Evolutionary conservation across 257 asterid species (phyloP), one percentile per base, ranked within the genome.

Genomic region (Solanum acaule): DNA sequence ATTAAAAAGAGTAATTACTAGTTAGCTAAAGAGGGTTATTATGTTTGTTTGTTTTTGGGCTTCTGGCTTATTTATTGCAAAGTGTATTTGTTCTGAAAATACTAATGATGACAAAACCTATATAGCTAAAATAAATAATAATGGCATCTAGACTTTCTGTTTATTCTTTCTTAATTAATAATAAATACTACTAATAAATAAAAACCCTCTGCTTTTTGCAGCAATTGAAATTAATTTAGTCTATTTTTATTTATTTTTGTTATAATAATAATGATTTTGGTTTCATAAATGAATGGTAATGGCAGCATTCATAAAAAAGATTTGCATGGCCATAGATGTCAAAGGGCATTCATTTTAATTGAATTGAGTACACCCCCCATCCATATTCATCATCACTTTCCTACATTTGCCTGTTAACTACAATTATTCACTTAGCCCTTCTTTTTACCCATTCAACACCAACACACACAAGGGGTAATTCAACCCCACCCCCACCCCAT

Each of bases 61-160:
- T 46, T 29, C 86, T 82, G 70, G 11, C 25, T 82, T 82, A 82
- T 82, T 82, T 27, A 82, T 82, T 23, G 70, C 29, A 82, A 5
- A 35, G 86, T 81, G 42, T 46, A 82, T 81, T 81, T 82, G 70
- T 87, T 89, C 88, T 91, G 92, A 88, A 90, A 91, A 90, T 89
- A 86, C 90, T 83, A 94, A 94, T 93, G 94, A 95, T 94, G 97
- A 88, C 94, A 90, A 93, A 86, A 49, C 37, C 89, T 85, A 88
- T 85, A 87, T 81, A 81, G 86, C 86, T 82, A 82, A 82, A 82
- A 31, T 46, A 82, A 46, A 91, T 91, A 92, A 94, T 93, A 85
- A 93, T 91, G 90, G 88, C 89, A 85, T 86, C 91, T 88, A 88
- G 88, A 78, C 65, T 71, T 86, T 59, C 84, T 91, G 86, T 65